Evolutionary conservation across 805 yeast species (phyloP), one percentile per base, ranked within the genome.

Genomic region (Candida alai): DNA sequence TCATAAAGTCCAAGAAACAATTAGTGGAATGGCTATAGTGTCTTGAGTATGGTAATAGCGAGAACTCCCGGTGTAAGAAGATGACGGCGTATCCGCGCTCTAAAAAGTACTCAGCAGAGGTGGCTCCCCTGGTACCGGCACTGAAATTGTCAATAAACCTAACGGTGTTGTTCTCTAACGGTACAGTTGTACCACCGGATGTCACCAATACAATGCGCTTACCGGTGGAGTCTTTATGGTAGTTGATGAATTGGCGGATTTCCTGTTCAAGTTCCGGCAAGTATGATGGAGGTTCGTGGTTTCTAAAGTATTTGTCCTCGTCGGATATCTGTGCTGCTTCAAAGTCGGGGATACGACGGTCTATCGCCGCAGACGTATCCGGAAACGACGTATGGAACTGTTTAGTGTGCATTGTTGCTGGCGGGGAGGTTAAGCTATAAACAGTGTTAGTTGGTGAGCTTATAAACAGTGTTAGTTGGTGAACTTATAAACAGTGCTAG

Each of bases 51-150:
- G 99, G 99, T 44, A 85, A 69, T 36, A 93, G 68, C 0, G 96
- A 84, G 58, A 87, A 90, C 57, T 93, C 96, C 28, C 99, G 70
- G 58, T 93, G 95, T 25, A 93, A 60, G 51, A 93, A 93, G 20
- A 93, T 82, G 23, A 93, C 98, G 10, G 96, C 90, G 52, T 93
- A 93, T 1, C 88, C 96, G 37, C 75, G 65, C 36, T 82, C 85
- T 35, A 93, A 63, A 47, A 90, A 86, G 52, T 85, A 82, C 58
- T 93, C 98, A 4, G 97, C 96, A 24, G 94, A 81, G 0, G 96
- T 79, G 4, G 98, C 95, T 36, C 98, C 99, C 58, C 99, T 76
- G 0, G 97, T 93, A 16, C 99, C 99, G 16, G 97, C 97, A 44
- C 93, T 80, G 57, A 93, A 93, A 53, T 93, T 93, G 60, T 93